Evolutionary conservation across 2,329 filamentous ascomycete genomes (phyloP), one percentile per base, ranked within the genome.

Genomic region (Aspergillus thermomutatus): DNA sequence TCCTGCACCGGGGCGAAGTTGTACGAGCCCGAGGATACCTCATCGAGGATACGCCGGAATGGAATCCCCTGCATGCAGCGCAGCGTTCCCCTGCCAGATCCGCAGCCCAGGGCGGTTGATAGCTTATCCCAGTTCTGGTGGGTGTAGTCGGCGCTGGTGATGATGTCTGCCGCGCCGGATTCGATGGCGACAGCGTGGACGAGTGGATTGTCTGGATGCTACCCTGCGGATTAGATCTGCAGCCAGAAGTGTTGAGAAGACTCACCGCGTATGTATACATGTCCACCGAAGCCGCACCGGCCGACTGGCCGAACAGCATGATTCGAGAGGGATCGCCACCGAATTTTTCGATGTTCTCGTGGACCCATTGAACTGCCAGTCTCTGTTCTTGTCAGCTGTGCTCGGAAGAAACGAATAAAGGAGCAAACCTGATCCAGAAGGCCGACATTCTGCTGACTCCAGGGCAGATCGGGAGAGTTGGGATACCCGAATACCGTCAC

Each of bases 281-380:
- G 37, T 59, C 58, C 8, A n/a, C 56, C 14, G 53, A 60, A 11
- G 47, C 41, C 28, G 59, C 82, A 37, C 82, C 82, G 25, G 82
- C 80, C 26, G 77, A 80, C 62, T 81, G 73, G 7, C 81, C 82
- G 26, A 82, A 73, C 5, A 82, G 72, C 1, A 79, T 80, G 27
- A 82, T 76, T 14, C 73, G 70, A 10, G 72, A 66, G 9, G 74
- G 68, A 64, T 83, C 78, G 19, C 82, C 82, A 26, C 82, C 80
- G 56, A 83, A 84, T 25, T 72, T 64, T 62, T 76, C 67, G 53
- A 83, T 82, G 60, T 81, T 69, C 27, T 76, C 60, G 54, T 80
- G 76, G 4, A 83, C 73, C 82, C 82, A 85, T 48, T 48, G 21
- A 4, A 25, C 14, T 1, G 45, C 45, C 1, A 48, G 14, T 17